Percentiles rank a stretch among this genome's conserved stretches.
These are phyloP conservation scores for Cladophialophora psammophila DNA, from an alignment of 2,329 filamentous ascomycete species.

Conservation along the genomic window DNA sequence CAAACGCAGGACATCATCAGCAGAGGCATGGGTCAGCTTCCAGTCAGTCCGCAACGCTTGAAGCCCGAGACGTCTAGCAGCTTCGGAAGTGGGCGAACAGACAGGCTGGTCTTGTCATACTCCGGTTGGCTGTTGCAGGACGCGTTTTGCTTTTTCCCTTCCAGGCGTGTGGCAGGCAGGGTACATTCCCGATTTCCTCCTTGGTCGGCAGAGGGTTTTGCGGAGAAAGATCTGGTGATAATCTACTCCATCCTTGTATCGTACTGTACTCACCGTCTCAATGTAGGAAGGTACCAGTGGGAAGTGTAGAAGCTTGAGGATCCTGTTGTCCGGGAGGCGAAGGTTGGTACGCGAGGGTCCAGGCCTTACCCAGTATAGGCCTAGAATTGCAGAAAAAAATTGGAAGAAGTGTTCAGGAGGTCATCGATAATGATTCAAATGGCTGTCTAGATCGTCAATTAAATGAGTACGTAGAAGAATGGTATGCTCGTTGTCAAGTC, in stretches of 20 bases:
- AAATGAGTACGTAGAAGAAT: constrained; percentile 21
- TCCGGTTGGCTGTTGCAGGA: not conserved
- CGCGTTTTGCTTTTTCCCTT: not conserved
- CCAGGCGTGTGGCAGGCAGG: not conserved
- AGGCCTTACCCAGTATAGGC: not conserved
- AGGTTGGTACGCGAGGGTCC: not conserved
- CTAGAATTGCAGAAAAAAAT: not conserved
- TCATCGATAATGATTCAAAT: constrained; percentile 7
- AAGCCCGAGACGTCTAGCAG: not conserved
- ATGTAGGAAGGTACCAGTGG: not conserved
- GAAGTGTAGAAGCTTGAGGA: not conserved
- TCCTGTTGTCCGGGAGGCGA: not conserved
- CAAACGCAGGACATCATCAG: not conserved
- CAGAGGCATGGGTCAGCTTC: not conserved
- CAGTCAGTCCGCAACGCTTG: not conserved
- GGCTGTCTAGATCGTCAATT: constrained; percentile 27
- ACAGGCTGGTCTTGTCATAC: not conserved
- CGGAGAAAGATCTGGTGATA: not conserved
- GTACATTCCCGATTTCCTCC: not conserved
- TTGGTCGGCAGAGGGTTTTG: not conserved
- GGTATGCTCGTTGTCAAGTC: constrained; percentile 13
- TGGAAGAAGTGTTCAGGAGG: not conserved
- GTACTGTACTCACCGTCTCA: not conserved
- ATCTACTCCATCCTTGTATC: not conserved
- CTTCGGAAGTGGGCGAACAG: constrained; percentile 1